Conservation (phyloP, 2,329 filamentous ascomycete species). For the Xylaria hypoxylon region DNA sequence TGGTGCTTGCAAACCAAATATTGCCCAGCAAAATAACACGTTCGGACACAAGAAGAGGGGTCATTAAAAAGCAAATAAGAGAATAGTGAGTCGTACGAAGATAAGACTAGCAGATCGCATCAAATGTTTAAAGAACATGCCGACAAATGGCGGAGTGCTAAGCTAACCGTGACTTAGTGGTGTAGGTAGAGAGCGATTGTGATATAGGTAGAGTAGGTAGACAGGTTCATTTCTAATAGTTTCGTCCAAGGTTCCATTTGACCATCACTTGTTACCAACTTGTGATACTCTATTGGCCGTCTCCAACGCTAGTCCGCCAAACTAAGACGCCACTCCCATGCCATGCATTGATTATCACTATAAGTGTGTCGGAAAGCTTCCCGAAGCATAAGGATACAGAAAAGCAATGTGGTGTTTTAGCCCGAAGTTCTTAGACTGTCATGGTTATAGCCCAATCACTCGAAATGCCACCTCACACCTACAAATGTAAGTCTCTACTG, state of each 20-base stretch:
- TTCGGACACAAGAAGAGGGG: not conserved
- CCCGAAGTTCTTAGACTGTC: not conserved
- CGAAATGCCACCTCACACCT: not conserved
- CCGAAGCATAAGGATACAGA: not conserved
- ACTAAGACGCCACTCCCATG: not conserved
- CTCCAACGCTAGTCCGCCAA: not conserved
- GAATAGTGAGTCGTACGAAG: not conserved
- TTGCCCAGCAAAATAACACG: not conserved
- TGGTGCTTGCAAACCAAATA: not conserved
- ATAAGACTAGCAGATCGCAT: conserved; percentile 1
- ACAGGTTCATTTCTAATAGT: conserved; percentile 5
- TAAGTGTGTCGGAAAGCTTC: not conserved
- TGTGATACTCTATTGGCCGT: conserved; percentile 29
- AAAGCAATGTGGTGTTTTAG: not conserved
- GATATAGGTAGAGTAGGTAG: not conserved
- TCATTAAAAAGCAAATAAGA: conserved; percentile 5
- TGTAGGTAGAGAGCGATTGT: not conserved
- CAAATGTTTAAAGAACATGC: not conserved
- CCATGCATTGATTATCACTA: not conserved
- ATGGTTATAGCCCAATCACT: not conserved
- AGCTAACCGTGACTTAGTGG: not conserved
- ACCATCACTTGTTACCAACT: conserved; percentile 11
- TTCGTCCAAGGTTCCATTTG: conserved; percentile 15
- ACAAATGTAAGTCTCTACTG: not conserved
- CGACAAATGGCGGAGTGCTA: conserved; percentile 3